A percentile compares a stretch with the other conserved stretches of the same genome.
These are phyloP conservation scores for Sistotremastrum suecicum DNA, from an alignment of 768 basidiomycete species.

Conservation along the genomic window DNA sequence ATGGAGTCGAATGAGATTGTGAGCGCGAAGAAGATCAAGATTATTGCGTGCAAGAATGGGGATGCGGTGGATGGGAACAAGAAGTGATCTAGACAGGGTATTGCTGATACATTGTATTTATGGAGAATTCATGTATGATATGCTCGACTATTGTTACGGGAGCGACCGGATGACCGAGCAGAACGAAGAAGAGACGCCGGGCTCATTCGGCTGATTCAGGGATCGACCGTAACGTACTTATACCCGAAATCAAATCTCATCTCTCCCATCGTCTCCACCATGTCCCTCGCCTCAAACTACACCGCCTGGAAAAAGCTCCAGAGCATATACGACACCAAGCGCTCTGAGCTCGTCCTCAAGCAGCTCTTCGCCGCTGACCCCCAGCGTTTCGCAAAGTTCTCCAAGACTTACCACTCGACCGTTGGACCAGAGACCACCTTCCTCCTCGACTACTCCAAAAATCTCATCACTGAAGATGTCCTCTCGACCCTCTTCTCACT, in stretches of 20 bases:
- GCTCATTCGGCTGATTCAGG: no score
- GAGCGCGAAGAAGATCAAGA: slow-evolving; percentile 72
- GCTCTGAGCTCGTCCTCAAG: slow-evolving; percentile 66
- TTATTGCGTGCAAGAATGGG: slow-evolving; percentile 95
- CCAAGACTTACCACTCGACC: slow-evolving; percentile 54
- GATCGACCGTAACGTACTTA: no score
- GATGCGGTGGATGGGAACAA: slow-evolving; percentile 75
- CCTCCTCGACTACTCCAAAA: slow-evolving; percentile 95
- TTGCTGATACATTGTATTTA: no score
- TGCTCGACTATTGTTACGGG: no score
- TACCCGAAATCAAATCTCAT: no score
- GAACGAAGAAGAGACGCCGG: no score
- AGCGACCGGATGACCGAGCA: no score
- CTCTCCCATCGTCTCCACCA: no score
- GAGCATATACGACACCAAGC: slow-evolving; percentile 59
- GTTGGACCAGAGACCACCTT: slow-evolving; percentile 60
- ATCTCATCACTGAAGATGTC: slow-evolving; percentile 81
- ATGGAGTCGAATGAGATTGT: slow-evolving; percentile 86
- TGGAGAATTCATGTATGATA: no score
- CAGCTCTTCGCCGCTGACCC: slow-evolving; percentile 89
- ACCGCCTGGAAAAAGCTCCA: slow-evolving; percentile 85
- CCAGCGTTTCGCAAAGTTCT: slow-evolving; percentile 75
- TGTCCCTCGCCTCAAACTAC: slow-evolving; percentile 45
- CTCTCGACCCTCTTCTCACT: slow-evolving; percentile 64
- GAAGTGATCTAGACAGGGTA: slow-evolving; percentile 44